Evolutionary conservation across 371 early-diverging fungal species (phyloP).

Genomic region (Saksenaea vasiformis): DNA sequence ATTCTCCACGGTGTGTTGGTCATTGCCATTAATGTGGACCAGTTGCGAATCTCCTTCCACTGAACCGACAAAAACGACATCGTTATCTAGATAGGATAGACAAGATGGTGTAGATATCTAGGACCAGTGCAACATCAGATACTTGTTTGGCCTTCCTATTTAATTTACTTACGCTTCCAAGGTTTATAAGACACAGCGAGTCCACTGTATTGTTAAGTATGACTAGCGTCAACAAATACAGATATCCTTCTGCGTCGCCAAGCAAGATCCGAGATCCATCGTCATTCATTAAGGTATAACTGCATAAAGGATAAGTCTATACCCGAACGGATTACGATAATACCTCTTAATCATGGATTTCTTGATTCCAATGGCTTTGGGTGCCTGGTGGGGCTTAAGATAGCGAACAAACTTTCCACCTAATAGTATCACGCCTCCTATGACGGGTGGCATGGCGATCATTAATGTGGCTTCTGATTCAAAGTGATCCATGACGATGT

Average conservation of each 20-base stretch:
- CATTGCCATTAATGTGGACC: constrained; percentile 40
- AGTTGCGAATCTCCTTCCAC: constrained; percentile 86
- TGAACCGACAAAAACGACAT: constrained; percentile 84
- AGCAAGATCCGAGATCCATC: constrained; percentile 71
- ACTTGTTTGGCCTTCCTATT: background rate
- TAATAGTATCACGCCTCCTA: constrained; percentile 72
- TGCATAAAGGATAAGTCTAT: constrained; percentile 13
- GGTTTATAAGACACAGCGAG: constrained; percentile 24
- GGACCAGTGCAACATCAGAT: background rate
- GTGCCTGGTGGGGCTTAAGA: constrained; percentile 44
- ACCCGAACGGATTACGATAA: background rate
- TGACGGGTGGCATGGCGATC: constrained; percentile 55
- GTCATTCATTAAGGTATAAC: constrained; percentile 50
- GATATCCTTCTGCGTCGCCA: constrained; percentile 72
- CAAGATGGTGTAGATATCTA: constrained; percentile 68
- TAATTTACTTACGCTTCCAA: constrained; percentile 24
- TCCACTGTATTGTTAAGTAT: constrained; percentile 23
- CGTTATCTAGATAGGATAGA: constrained; percentile 75
- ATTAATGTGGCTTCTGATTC: constrained; percentile 58
- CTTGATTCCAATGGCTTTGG: constrained; percentile 58
- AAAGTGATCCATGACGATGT: constrained; percentile 52
- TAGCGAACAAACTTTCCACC: constrained; percentile 72
- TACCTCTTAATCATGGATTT: constrained; percentile 52
- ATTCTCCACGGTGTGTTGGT: constrained; percentile 25
- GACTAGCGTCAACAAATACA: constrained; percentile 53